These are phyloP conservation scores for Aspergillus wentii DNA, from an alignment of 495 filamentous ascomycete genomes.

Conservation along the genomic window DNA sequence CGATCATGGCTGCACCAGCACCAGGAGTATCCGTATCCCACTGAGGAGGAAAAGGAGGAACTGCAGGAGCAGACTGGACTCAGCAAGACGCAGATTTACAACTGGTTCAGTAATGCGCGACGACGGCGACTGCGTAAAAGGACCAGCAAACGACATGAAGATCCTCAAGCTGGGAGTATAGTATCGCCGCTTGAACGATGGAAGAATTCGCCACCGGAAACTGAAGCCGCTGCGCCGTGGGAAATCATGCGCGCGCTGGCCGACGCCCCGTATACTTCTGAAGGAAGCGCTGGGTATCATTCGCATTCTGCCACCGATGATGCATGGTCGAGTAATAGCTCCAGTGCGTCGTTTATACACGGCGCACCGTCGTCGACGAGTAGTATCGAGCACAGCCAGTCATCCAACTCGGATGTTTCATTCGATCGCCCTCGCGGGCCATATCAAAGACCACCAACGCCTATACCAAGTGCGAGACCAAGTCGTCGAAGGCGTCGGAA, in stretches of 20 bases:
- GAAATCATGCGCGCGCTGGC: constrained; percentile 63
- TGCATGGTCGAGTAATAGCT: constrained; percentile 10
- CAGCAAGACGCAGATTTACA: constrained; percentile 3
- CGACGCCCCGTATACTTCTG: constrained; percentile 2
- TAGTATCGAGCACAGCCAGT: constrained; percentile 11
- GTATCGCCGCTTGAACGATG: constrained; percentile 69
- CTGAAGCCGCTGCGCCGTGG: constrained; percentile 66
- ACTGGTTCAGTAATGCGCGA: constrained; percentile 8
- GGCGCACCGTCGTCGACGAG: constrained; percentile 11
- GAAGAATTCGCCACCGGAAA: constrained; percentile 68
- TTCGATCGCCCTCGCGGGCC: background rate
- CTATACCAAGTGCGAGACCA: background rate
- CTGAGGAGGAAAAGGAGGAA: constrained; percentile 3
- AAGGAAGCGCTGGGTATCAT: background rate
- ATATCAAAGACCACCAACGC: constrained; percentile 7
- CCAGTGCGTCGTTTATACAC: constrained; percentile 7
- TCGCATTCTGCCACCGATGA: background rate
- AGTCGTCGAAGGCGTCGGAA: constrained; percentile 9
- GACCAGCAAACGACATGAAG: constrained; percentile 44
- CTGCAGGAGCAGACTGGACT: constrained; percentile 4
- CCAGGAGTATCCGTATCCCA: constrained; percentile 22
- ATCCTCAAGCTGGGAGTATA: too few species aligned
- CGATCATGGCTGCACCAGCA: constrained; percentile 2
- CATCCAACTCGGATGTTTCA: constrained; percentile 10
- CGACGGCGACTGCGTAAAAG: too few species aligned